Base-by-base conservation (phyloP, 2,329 filamentous ascomycete genomes). In the Colletotrichum incanum region DNA sequence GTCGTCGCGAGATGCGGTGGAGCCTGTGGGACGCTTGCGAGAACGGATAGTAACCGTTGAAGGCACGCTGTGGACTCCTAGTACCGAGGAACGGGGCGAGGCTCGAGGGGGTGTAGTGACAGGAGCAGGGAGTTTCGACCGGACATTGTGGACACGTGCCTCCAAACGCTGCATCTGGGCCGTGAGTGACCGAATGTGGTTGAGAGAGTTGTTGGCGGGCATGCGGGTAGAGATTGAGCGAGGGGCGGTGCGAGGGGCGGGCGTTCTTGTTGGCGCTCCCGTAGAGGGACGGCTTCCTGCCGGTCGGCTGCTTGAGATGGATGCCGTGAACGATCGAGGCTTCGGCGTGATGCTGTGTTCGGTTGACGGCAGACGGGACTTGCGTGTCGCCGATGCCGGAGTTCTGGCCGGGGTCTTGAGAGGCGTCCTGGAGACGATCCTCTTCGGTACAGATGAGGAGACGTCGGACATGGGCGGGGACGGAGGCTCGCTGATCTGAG, bases 121-220 rank as follows among this genome's bases (percentile, higher is more conserved):
- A 2, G 95, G 94, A 1, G 93, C 94, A 2, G 96, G 96, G 26
- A 99, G 89, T 82, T 96, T 98, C 49, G 96, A 98, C 76, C 95
- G 92, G 23, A 93, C 96, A 31, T 93, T 94, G 73, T 98, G 95
- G 12, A 99, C 96, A 55, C 96, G 91, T 74, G 96, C 94, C 81
- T 98, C 96, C 73, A 99, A 91, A 76, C 94, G 94, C 82, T 98
- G 94, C 95, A 98, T 98, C 84, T 98, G 96, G 37, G 94, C 95
- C 71, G 97, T 98, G 75, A 99, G 91, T 39, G 93, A 93, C 75
- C 96, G 94, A 78, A 99, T 97, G 80, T 99, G 96, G 75, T 93
- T 93, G 61, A 99, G 90, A 2, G 96, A 98, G 74, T 86, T 90
- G 73, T 87, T 91, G 65, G 86, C 85, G 34, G 89, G 88, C 49